Evolutionary conservation across 176 grass and related monocot genomes (phyloP).

Genomic region (Urochloa ruziziensis): DNA sequence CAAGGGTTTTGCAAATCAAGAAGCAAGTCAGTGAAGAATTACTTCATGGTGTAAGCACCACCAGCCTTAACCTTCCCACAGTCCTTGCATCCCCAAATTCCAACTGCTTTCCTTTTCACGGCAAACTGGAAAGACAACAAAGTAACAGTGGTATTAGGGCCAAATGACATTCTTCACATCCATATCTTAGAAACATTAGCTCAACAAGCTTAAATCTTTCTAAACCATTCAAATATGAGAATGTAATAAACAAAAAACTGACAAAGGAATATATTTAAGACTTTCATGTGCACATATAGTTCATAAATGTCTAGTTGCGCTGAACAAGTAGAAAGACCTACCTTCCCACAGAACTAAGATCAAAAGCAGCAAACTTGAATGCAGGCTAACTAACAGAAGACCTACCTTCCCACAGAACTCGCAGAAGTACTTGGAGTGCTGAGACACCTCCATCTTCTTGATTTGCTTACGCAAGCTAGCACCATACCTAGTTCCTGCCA

Average conservation of each 20-base stretch:
- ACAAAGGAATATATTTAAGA: background rate
- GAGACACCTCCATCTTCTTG: constrained; percentile 99
- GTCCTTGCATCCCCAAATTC: constrained; percentile 98
- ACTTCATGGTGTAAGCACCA: constrained; percentile 90
- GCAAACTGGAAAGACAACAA: constrained; percentile 53
- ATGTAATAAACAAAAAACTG: background rate
- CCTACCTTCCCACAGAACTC: constrained; percentile 95
- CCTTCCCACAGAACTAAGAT: too few species aligned
- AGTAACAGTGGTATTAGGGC: background rate
- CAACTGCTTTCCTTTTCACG: constrained; percentile 95
- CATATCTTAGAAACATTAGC: background rate
- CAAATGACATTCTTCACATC: background rate
- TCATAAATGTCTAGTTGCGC: background rate
- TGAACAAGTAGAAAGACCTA: too few species aligned
- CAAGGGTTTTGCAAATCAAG: background rate
- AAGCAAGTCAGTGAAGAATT: constrained; percentile 1
- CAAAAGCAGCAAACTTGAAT: background rate
- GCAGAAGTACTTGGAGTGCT: constrained; percentile 97
- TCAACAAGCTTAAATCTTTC: background rate
- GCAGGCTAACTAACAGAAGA: background rate
- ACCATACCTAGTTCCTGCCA: constrained; percentile 89
- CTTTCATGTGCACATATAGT: background rate
- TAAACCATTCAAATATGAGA: background rate
- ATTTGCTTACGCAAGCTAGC: constrained; percentile 99
- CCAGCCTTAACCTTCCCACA: constrained; percentile 96